Percentiles rank a stretch among this genome's conserved stretches.
Evolutionary conservation across 1,284 basidiomycete genomes (phyloP).

Genomic region (Laetiporus sulphureus): DNA sequence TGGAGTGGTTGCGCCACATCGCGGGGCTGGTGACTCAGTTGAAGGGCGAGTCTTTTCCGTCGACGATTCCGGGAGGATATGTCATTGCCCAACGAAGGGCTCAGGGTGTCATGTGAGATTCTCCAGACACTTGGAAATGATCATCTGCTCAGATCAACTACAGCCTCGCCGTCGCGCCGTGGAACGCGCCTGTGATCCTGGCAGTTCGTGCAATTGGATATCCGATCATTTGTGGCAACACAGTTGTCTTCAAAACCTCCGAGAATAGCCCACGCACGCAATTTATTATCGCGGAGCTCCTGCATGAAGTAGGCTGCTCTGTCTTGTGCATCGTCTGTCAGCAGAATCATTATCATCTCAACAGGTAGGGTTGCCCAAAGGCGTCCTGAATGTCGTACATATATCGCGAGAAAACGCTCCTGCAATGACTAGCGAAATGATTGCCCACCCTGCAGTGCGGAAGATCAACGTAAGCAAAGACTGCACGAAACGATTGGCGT

Average conservation of each 20-base stretch:
- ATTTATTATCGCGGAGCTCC: constrained; percentile 40
- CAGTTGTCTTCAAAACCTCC: constrained; percentile 54
- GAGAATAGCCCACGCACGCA: constrained; percentile 50
- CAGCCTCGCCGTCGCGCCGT: constrained; percentile 19
- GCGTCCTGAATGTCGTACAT: constrained; percentile 21
- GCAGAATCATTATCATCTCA: background rate
- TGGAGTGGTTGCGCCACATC: constrained; percentile 10
- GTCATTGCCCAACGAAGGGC: constrained; percentile 25
- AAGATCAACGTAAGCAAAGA: constrained; percentile 19
- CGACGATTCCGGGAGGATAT: constrained; percentile 21
- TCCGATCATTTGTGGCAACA: constrained; percentile 59
- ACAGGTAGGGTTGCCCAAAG: constrained; percentile 22
- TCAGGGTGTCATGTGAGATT: constrained; percentile 24
- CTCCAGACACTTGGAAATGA: background rate
- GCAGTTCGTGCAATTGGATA: constrained; percentile 42
- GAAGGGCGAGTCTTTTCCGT: constrained; percentile 25
- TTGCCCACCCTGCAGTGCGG: constrained; percentile 20
- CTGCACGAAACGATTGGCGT: background rate
- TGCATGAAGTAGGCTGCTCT: constrained; percentile 31
- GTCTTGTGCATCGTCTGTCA: background rate
- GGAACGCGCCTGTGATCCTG: constrained; percentile 43
- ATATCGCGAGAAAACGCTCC: constrained; percentile 17
- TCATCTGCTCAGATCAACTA: background rate
- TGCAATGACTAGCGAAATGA: constrained; percentile 16
- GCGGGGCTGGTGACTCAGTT: constrained; percentile 19